Conservation (phyloP, 1,284 basidiomycete species). For the Pterulicium gracile region DNA sequence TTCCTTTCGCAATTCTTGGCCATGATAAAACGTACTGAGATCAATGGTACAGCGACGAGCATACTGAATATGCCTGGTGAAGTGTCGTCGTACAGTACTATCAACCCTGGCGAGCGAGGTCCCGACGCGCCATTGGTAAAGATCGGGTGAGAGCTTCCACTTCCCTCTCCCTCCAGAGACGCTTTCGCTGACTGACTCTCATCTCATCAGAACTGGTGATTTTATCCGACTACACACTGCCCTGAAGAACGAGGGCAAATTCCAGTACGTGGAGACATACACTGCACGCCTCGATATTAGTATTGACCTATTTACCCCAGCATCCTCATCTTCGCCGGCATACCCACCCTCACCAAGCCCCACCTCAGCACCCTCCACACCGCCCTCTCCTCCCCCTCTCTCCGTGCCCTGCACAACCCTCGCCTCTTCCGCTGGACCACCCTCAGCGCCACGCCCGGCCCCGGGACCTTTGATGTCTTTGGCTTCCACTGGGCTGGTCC, state of each 20-base stretch:
- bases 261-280: slow-evolving; percentile 11
- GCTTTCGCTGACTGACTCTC: background rate
- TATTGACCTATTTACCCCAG: slow-evolving; percentile 5
- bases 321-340: slow-evolving; percentile 16
- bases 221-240: slow-evolving; percentile 15
- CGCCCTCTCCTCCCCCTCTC: slow-evolving; percentile 8
- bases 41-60: background rate
- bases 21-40: background rate
- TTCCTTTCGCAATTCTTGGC: background rate
- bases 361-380: slow-evolving; percentile 7
- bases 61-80: slow-evolving; percentile 1
- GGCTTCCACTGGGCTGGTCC: background rate
- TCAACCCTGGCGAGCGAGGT: slow-evolving; percentile 15
- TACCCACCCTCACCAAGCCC: slow-evolving; percentile 9
- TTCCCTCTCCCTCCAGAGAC: no score
- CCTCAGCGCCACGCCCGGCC: slow-evolving; percentile 9
- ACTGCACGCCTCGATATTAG: background rate
- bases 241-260: slow-evolving; percentile 16
- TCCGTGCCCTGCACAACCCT: background rate
- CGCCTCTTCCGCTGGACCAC: slow-evolving; percentile 15
- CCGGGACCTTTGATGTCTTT: background rate
- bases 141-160: slow-evolving; percentile 11
- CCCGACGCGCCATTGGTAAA: slow-evolving; percentile 16
- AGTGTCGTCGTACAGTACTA: slow-evolving; percentile 13
- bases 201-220: slow-evolving; percentile 13